Conservation (phyloP, 176 grass and related monocot species). For the Oryza longistaminata region DNA sequence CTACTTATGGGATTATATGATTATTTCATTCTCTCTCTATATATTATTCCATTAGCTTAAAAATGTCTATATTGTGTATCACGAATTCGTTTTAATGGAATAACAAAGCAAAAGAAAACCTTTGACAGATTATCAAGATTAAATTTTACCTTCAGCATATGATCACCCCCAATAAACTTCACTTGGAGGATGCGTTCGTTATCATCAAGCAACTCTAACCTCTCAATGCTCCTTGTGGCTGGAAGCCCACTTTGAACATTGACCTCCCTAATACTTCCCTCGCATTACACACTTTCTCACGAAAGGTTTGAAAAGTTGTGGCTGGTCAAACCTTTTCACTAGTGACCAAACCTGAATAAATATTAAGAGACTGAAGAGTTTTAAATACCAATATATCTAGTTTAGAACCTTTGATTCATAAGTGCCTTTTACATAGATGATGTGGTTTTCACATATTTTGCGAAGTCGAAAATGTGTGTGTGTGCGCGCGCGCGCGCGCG, state of each 20-base stretch:
- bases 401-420: not conserved
- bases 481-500: too few relatives aligned
- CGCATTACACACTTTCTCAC: constrained; percentile 71
- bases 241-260: constrained; percentile 71
- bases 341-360: constrained; percentile 74
- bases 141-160: constrained; percentile 68
- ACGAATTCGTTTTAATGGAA: too few relatives aligned
- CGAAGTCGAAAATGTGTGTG: not conserved
- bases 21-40: too few relatives aligned
- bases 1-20: too few relatives aligned
- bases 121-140: not conserved
- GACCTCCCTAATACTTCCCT: constrained; percentile 67
- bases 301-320: constrained; percentile 84
- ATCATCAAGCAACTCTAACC: constrained; percentile 70
- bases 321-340: constrained; percentile 87
- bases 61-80: too few relatives aligned
- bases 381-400: not conserved
- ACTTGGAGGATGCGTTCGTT: constrained; percentile 79
- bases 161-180: constrained; percentile 77
- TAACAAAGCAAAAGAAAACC: too few relatives aligned
- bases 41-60: too few relatives aligned
- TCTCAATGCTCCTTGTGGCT: constrained; percentile 74
- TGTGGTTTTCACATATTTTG: not conserved
- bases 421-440: not conserved
- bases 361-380: not conserved